A percentile compares a stretch with the other conserved stretches of the same genome.
Evolutionary conservation across 208 protist species (phyloP).

Genomic region (Strigomonas galati): DNA sequence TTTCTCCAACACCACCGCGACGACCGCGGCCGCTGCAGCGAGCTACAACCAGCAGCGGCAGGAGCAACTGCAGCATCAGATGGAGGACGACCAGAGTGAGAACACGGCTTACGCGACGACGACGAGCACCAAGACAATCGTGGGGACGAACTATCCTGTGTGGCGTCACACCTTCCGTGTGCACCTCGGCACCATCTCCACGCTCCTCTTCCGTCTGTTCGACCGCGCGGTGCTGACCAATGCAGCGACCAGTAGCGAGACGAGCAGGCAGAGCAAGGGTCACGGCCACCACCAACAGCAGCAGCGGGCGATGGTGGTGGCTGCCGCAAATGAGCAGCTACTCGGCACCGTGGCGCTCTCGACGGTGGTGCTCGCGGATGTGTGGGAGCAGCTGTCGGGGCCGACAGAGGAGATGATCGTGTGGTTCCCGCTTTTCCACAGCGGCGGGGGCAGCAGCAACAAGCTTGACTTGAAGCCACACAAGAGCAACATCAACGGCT

Average conservation of each 20-base stretch:
- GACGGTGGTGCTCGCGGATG: not conserved
- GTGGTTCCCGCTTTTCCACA: not conserved
- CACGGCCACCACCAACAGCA: not conserved
- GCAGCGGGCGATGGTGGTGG: not conserved
- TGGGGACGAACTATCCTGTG: not conserved
- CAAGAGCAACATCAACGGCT: not conserved
- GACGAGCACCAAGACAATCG: not conserved
- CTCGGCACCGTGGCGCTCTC: not conserved
- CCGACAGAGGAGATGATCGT: not conserved
- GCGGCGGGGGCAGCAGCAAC: not conserved
- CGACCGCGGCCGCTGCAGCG: not conserved
- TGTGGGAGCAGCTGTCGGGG: not conserved
- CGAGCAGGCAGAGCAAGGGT: no score
- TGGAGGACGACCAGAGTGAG: not conserved
- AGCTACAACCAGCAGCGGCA: not conserved
- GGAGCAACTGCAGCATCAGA: no score
- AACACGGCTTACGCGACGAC: not conserved
- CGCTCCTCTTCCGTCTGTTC: not conserved
- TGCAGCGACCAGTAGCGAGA: no score
- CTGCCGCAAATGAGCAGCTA: not conserved
- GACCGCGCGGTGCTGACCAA: not conserved
- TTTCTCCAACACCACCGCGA: not conserved
- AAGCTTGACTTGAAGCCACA: no score
- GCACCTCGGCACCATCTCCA: not conserved
- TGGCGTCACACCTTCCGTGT: not conserved